Percentiles rank a stretch among this genome's conserved stretches.
These are phyloP conservation scores for Cytospora schulzeri DNA, from an alignment of 2,329 filamentous ascomycete genomes.

Conservation along the genomic window DNA sequence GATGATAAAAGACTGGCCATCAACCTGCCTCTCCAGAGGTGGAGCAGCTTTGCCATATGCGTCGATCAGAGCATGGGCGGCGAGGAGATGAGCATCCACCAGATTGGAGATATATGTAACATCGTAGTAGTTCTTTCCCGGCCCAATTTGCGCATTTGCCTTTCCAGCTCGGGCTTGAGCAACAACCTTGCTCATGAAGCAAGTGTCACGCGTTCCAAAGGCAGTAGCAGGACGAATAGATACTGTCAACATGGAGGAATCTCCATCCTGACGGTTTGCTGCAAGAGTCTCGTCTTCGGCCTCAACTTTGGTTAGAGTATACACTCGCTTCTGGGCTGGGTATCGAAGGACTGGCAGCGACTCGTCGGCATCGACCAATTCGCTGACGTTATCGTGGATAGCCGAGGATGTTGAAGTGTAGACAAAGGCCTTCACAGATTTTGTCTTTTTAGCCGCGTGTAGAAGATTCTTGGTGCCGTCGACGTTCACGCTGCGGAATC, in stretches of 20 bases:
- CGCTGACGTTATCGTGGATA: conserved; percentile 31
- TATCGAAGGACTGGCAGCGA: conserved; percentile 30
- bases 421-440: conserved; percentile 29
- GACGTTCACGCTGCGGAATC: conserved; percentile 30
- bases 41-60: conserved; percentile 29
- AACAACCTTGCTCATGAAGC: conserved; percentile 20
- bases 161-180: conserved; percentile 28
- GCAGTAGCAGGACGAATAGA: conserved; percentile 6
- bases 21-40: conserved; percentile 30
- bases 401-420: conserved; percentile 30
- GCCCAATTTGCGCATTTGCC: conserved; percentile 32
- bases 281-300: conserved; percentile 30
- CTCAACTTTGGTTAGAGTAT: conserved; percentile 31
- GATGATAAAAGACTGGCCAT: conserved; percentile 40
- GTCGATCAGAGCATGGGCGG: conserved; percentile 33
- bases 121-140: conserved; percentile 36
- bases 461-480: conserved; percentile 29
- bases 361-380: conserved; percentile 29
- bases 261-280: conserved; percentile 24
- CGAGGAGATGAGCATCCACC: conserved; percentile 34
- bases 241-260: conserved; percentile 1
- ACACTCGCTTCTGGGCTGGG: conserved; percentile 31
- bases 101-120: conserved; percentile 36
- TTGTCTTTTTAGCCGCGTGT: conserved; percentile 19
- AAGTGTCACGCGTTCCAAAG: neutral